Evolutionary conservation across 139 green algal genomes (phyloP).

Genomic region (Parachlorella kessleri): DNA sequence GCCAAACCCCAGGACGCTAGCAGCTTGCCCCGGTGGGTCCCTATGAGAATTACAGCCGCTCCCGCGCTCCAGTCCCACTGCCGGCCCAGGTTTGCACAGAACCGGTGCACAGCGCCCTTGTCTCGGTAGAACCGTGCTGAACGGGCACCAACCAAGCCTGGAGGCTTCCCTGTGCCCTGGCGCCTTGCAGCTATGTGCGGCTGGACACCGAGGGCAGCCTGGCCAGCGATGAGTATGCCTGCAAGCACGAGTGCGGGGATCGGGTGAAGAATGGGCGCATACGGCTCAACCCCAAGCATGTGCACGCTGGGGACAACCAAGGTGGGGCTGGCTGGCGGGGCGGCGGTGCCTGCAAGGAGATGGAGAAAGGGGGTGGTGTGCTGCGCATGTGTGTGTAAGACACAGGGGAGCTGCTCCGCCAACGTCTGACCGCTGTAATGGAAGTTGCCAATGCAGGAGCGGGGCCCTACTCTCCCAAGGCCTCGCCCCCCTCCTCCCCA

Average conservation of each 20-base stretch:
- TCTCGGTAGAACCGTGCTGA: no score
- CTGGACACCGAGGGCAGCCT: constrained; percentile 40
- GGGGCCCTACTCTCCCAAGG: neutral
- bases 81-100: no score
- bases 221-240: constrained; percentile 48
- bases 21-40: neutral
- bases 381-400: neutral
- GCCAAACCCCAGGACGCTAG: no score
- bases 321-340: no score
- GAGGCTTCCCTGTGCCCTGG: no score
- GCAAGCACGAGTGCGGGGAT: constrained; percentile 25
- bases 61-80: neutral
- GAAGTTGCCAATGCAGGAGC: neutral
- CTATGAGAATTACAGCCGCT: neutral
- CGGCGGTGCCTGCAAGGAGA: neutral
- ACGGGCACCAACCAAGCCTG: no score
- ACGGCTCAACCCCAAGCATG: neutral
- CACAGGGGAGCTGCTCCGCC: neutral
- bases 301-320: neutral
- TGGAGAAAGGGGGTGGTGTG: neutral
- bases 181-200: constrained; percentile 6
- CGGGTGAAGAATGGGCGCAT: constrained; percentile 3
- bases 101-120: no score
- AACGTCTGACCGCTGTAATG: neutral
- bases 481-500: neutral